Base-by-base conservation (phyloP, 192 early-diverging fungal genomes). In the Gamsiella multidivaricata region DNA sequence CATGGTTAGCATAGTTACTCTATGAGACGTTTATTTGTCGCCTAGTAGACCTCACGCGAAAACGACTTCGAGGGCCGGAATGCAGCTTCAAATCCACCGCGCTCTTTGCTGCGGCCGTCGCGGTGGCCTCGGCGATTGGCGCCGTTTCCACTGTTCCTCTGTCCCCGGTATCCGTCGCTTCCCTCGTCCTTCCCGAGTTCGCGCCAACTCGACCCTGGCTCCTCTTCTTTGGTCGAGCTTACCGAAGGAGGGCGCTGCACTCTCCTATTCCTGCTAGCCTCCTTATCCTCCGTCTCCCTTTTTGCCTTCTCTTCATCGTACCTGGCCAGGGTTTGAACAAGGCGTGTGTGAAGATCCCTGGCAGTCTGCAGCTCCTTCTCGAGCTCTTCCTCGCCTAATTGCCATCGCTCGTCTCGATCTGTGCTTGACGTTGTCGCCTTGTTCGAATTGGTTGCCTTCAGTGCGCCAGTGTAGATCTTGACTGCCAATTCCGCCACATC, bases 401-500 rank as follows among this genome's bases (percentile, higher is more conserved):
- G n/a, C n/a, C n/a, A n/a, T n/a, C n/a, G n/a, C n/a, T n/a, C 5
- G 15, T 42, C 11, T 8, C 26, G 28, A 8, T 59, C 57, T 37
- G 10, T 6, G 10, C 12, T 46, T 18, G 45, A 46, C 9, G 17
- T 18, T 9, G 9, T n/a, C 12, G 15, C 17, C 45, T 46, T 32
- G 46, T 25, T 10, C 11, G 28, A 2, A n/a, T 31, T 46, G 9
- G 20, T 15, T 25, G 41, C 2, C 28, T 53, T 66, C 32, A 78
- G 14, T 2, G 32, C 34, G 5, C 37, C 42, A 22, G 25, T 33
- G 18, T 53, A 69, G 12, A 78, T 52, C 15, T 64, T 69, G 23
- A 59, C 42, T 0, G 66, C 74, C 29, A 54, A 11, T 10, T 52
- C 46, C 0, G 74, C 74, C 18, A 78, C 5, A 29, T 78, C 65